Evolutionary conservation across 2,329 filamentous ascomycete genomes (phyloP).

Genomic region (Aspergillus quadricinctus): DNA sequence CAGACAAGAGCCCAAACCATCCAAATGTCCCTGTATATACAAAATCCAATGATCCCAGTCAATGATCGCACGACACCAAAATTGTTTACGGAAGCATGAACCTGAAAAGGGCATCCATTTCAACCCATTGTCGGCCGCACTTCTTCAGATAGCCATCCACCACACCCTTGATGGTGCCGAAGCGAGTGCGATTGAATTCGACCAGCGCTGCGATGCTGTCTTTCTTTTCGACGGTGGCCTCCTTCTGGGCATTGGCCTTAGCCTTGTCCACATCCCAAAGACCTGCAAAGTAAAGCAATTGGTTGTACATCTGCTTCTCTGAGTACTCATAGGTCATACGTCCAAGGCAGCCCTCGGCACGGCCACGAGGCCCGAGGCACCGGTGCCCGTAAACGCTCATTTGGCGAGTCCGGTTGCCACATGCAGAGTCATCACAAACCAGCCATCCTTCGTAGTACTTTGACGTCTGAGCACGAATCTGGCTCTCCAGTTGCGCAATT

Average conservation of each 20-base stretch:
- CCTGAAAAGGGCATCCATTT: constrained; percentile 83
- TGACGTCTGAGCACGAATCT: constrained; percentile 71
- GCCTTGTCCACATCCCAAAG: constrained; percentile 90
- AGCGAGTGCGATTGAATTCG: constrained; percentile 76
- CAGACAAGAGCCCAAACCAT: constrained; percentile 4
- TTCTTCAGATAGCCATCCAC: constrained; percentile 83
- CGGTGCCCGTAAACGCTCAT: constrained; percentile 89
- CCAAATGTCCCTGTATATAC: constrained; percentile 19
- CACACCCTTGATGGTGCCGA: constrained; percentile 68
- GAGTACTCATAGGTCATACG: constrained; percentile 83
- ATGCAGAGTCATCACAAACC: constrained; percentile 82
- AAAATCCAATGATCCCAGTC: constrained; percentile 14
- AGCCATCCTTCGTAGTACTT: constrained; percentile 93
- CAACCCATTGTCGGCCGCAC: constrained; percentile 87
- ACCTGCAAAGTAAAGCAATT: constrained; percentile 79
- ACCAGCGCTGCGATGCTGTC: constrained; percentile 68
- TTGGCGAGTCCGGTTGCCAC: constrained; percentile 80
- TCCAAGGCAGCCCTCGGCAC: constrained; percentile 78
- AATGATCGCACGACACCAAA: constrained; percentile 15
- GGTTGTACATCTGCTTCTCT: constrained; percentile 91
- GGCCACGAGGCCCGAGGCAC: constrained; percentile 81
- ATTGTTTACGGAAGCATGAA: constrained; percentile 44
- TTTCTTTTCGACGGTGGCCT: constrained; percentile 50
- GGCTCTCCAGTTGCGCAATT: constrained; percentile 80
- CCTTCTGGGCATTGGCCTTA: constrained; percentile 49